Evolutionary conservation across 441 rosid species (phyloP).

Genomic region (Rhodomyrtus psidioides): DNA sequence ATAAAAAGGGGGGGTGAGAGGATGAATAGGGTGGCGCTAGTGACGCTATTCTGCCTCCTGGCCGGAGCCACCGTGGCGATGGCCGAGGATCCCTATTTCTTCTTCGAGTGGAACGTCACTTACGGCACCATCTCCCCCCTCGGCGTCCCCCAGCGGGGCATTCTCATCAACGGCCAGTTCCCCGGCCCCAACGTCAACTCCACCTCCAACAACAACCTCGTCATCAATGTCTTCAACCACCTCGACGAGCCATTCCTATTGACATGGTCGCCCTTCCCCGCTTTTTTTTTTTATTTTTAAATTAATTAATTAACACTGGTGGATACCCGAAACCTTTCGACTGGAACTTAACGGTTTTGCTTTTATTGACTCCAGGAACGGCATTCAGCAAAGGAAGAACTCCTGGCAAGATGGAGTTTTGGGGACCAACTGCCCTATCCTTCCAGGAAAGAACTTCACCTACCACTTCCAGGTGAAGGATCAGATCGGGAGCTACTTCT

Average conservation of each 20-base stretch:
- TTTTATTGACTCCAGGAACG: neutral
- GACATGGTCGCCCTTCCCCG: neutral
- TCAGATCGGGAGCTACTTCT: slow-evolving; percentile 14
- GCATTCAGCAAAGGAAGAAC: slow-evolving; percentile 17
- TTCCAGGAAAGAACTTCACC: slow-evolving; percentile 1
- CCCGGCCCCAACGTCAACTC: slow-evolving; percentile 15
- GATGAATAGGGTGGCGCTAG: neutral
- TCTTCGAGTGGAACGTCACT: slow-evolving; percentile 11
- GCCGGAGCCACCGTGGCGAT: neutral
- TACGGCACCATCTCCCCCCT: slow-evolving; percentile 11
- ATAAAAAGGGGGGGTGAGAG: neutral
- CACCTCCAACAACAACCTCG: slow-evolving; percentile 9
- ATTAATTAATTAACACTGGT: too few species aligned
- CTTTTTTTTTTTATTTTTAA: neutral
- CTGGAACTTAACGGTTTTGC: neutral
- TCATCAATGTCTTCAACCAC: slow-evolving; percentile 11
- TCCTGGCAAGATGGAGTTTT: slow-evolving; percentile 9
- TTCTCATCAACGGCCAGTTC: slow-evolving; percentile 14
- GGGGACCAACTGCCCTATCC: slow-evolving; percentile 12
- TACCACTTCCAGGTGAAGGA: slow-evolving; percentile 18
- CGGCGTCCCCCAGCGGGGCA: slow-evolving; percentile 13
- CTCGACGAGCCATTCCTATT: slow-evolving; percentile 13
- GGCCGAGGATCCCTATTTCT: slow-evolving; percentile 11
- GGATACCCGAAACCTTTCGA: neutral
- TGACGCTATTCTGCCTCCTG: neutral